Conservation (phyloP, 306 rosid genomes). For the Parietaria judaica region DNA sequence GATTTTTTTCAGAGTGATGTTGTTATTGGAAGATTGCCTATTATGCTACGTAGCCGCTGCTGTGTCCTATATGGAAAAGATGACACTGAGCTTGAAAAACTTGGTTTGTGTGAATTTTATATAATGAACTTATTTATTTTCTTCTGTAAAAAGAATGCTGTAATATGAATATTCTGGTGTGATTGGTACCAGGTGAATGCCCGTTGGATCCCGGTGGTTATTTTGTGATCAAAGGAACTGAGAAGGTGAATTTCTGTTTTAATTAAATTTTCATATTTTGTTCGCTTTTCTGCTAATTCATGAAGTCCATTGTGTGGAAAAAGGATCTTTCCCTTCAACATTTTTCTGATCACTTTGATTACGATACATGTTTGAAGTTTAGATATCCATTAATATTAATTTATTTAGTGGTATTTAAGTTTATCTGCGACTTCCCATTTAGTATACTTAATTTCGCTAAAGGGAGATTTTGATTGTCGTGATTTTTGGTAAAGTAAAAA, state of each 20-base stretch:
- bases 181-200: slow-evolving; percentile 59
- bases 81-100: slow-evolving; percentile 79
- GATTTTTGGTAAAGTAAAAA: no score
- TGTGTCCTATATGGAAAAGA: slow-evolving; percentile 62
- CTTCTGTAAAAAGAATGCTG: slow-evolving; percentile 4
- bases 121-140: background rate
- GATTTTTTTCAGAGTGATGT: slow-evolving; percentile 33
- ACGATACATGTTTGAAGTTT: no score
- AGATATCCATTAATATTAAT: no score
- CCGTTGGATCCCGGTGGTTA: slow-evolving; percentile 98
- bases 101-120: slow-evolving; percentile 35
- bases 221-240: slow-evolving; percentile 84
- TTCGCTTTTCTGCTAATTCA: no score
- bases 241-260: slow-evolving; percentile 54
- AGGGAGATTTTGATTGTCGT: no score
- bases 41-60: slow-evolving; percentile 75
- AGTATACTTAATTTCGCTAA: no score
- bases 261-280: no score
- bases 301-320: no score
- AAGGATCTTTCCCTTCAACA: no score
- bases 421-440: no score
- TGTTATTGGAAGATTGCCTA: slow-evolving; percentile 76
- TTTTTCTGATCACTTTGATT: no score
- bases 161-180: background rate
- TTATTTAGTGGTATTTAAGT: no score